Base-by-base conservation (phyloP, 2,329 filamentous ascomycete genomes). In the Periconia digitata region DNA sequence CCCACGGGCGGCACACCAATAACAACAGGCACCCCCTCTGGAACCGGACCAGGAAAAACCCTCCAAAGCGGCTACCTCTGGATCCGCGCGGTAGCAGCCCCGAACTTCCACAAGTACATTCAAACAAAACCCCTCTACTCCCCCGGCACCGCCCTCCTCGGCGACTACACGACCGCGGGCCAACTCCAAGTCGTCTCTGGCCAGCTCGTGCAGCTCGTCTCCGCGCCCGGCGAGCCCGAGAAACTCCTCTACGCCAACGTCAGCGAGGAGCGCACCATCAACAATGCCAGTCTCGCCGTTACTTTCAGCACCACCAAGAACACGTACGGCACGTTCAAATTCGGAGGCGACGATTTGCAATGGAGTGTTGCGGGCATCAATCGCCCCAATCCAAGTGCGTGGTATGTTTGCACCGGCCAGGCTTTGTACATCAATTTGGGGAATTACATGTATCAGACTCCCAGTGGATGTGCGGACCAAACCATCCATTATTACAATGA, bases 351-450 rank as follows among this genome's bases (percentile, higher is more conserved):
- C 62, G 76, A 80, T 2, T 61, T 84, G 27, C 79, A 77, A 10
- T 85, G 82, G 82, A 74, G 66, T 44, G 73, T 72, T 13, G 61
- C 74, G 1, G 75, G 73, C 20, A 66, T 84, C 27, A 67, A 70
- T 41, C 64, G 82, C 29, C 81, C 80, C 43, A 85, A 85, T 60
- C 59, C 74, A 38, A 78, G 76, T 17, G 82, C 82, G 1, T 85
- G 81, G 80, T 76, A 83, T 54, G 81, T 85, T 44, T 85, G 81
- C 53, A 70, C 69, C 39, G 70, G 72, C 6, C 76, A 81, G 66
- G 60, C 64, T 43, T 54, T 85, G 52, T 84, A 79, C 58, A 75
- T 84, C 58, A 85, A 85, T 58, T 74, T 83, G 46, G 82, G 83
- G 0, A 79, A 79, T 13, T 85, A 84, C 59, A 69, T 69, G 21